Percentiles rank a stretch among this genome's conserved stretches.
These are phyloP conservation scores for Pterocarpus santalinus DNA, from an alignment of 306 rosid genomes.

Conservation along the genomic window DNA sequence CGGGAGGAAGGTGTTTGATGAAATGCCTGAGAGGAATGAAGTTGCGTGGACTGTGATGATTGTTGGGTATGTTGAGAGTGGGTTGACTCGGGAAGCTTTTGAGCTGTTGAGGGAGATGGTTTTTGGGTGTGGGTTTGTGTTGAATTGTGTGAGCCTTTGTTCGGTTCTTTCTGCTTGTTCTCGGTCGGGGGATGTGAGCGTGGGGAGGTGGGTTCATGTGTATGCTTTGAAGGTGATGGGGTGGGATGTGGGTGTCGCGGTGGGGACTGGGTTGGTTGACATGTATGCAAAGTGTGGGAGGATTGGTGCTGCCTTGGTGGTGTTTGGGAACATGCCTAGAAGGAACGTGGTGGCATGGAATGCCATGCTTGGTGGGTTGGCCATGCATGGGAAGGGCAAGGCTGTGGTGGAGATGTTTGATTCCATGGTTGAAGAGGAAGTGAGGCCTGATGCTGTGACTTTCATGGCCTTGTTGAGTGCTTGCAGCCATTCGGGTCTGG, in stretches of 20 bases:
- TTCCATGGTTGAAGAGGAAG: constrained; percentile 66
- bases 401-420: constrained; percentile 58
- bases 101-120: constrained; percentile 64
- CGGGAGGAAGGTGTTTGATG: constrained; percentile 70
- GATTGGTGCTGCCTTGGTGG: constrained; percentile 54
- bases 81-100: constrained; percentile 59
- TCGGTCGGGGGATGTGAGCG: constrained; percentile 61
- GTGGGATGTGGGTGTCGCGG: constrained; percentile 60
- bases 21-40: constrained; percentile 79
- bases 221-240: constrained; percentile 67
- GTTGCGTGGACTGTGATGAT: constrained; percentile 85
- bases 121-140: constrained; percentile 53
- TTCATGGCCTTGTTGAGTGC: constrained; percentile 75
- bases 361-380: constrained; percentile 78
- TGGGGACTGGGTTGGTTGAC: constrained; percentile 73
- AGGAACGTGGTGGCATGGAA: constrained; percentile 83
- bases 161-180: constrained; percentile 70
- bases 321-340: constrained; percentile 55
- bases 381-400: constrained; percentile 75
- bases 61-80: constrained; percentile 64
- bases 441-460: constrained; percentile 74
- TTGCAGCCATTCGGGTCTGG: constrained; percentile 79
- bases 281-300: constrained; percentile 85
- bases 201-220: constrained; percentile 76
- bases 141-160: constrained; percentile 69